Evolutionary conservation across 192 early-diverging fungal genomes (phyloP).

Genomic region (Coemansia reversa): DNA sequence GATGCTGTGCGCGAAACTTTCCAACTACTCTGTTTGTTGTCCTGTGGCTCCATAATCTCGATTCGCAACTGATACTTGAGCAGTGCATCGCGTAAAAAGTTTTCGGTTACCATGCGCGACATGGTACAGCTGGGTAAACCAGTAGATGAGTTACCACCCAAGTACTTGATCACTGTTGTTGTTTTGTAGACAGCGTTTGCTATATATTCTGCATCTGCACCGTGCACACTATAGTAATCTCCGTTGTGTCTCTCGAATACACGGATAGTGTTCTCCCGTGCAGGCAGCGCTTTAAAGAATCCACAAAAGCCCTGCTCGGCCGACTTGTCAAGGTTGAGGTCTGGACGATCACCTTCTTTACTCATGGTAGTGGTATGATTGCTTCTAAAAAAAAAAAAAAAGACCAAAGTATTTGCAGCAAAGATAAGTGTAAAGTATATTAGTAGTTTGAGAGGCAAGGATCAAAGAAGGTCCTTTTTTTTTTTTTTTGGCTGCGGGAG

Average conservation of each 20-base stretch:
- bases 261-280: constrained; percentile 41
- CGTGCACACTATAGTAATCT: constrained; percentile 88
- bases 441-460: background rate
- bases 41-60: constrained; percentile 75
- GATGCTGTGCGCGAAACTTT: constrained; percentile 66
- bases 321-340: constrained; percentile 37
- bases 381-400: background rate
- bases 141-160: constrained; percentile 63
- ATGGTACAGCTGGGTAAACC: constrained; percentile 79
- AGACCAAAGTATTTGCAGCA: background rate
- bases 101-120: constrained; percentile 71
- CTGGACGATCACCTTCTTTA: constrained; percentile 33
- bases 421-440: background rate
- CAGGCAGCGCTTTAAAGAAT: constrained; percentile 32
- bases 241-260: constrained; percentile 55
- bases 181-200: constrained; percentile 90
- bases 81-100: constrained; percentile 77
- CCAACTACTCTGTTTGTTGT: constrained; percentile 54
- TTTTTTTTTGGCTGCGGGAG: background rate
- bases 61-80: constrained; percentile 72
- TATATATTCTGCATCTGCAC: constrained; percentile 83
- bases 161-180: constrained; percentile 84
- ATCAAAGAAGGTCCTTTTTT: background rate
- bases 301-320: constrained; percentile 47
- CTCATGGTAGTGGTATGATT: constrained; percentile 15